These are phyloP conservation scores for Cordyceps cateniannulata DNA, from an alignment of 2,329 filamentous ascomycete genomes.

Conservation along the genomic window DNA sequence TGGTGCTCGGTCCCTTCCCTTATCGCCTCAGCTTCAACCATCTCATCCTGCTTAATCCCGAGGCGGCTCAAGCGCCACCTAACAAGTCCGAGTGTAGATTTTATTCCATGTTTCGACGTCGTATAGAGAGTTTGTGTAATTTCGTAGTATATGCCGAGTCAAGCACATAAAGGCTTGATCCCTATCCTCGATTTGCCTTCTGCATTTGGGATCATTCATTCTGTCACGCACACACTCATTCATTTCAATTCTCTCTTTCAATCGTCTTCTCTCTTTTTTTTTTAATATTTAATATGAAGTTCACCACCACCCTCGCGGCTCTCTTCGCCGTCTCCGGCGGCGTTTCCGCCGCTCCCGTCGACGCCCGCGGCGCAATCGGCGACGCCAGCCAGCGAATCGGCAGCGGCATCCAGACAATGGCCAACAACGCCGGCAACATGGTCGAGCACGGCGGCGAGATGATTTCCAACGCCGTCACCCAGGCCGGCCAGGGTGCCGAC, in stretches of 20 bases:
- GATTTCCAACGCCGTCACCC: background rate
- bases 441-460: background rate
- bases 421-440: constrained; percentile 4
- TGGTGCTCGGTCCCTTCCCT: background rate
- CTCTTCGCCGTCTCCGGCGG: background rate
- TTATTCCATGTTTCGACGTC: background rate
- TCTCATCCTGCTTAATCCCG: background rate
- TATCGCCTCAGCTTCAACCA: background rate
- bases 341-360: background rate
- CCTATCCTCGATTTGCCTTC: background rate
- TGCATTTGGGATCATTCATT: background rate
- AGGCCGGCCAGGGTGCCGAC: constrained; percentile 1
- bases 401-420: background rate
- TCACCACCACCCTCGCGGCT: background rate
- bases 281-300: background rate
- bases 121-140: background rate
- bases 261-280: background rate
- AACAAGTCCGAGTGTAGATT: constrained; percentile 2
- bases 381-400: background rate
- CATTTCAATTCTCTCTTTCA: background rate
- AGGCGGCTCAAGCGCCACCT: background rate
- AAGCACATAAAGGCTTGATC: background rate
- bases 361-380: background rate
- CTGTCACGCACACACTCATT: background rate
- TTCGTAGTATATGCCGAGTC: background rate